A percentile compares a stretch with the other conserved stretches of the same genome.
Evolutionary conservation across 2,329 filamentous ascomycete genomes (phyloP).

Genomic region (Zalaria sp.): DNA sequence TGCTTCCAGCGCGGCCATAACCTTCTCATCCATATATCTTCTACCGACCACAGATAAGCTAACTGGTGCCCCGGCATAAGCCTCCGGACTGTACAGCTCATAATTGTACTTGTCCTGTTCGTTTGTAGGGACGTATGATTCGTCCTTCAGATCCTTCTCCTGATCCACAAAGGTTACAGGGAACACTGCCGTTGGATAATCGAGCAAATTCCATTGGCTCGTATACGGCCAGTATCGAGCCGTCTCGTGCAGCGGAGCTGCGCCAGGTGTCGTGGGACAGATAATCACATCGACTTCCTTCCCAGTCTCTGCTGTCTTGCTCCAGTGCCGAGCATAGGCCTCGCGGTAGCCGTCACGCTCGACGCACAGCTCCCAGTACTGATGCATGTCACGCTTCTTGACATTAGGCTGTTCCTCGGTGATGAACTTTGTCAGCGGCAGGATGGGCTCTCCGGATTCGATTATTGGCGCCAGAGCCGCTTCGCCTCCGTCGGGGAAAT

Average conservation of each 20-base stretch:
- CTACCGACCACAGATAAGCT: conserved; percentile 23
- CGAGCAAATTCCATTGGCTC: conserved; percentile 2
- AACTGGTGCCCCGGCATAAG: conserved; percentile 24
- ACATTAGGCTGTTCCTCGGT: conserved; percentile 28
- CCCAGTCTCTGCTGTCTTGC: conserved; percentile 15
- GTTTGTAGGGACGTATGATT: conserved; percentile 13
- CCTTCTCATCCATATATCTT: conserved; percentile 24
- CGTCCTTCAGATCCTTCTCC: conserved; percentile 13
- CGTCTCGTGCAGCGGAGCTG: conserved; percentile 16
- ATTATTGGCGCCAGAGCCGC: conserved; percentile 37
- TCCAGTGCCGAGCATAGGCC: conserved; percentile 18
- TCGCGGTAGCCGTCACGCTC: neutral
- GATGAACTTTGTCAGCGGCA: conserved; percentile 4
- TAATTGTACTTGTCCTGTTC: conserved; percentile 11
- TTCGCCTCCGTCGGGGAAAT: conserved; percentile 47
- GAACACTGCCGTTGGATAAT: conserved; percentile 15
- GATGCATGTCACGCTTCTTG: neutral
- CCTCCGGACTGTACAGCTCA: conserved; percentile 11
- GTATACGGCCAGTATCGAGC: conserved; percentile 17
- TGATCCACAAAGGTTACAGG: conserved; percentile 21
- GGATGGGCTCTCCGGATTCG: conserved; percentile 24
- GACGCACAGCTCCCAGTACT: conserved; percentile 2
- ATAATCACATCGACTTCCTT: conserved; percentile 23
- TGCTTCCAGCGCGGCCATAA: conserved; percentile 11
- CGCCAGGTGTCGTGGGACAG: conserved; percentile 21